Conservation (phyloP, 1,284 basidiomycete genomes). For the Laetiporus sulphureus region DNA sequence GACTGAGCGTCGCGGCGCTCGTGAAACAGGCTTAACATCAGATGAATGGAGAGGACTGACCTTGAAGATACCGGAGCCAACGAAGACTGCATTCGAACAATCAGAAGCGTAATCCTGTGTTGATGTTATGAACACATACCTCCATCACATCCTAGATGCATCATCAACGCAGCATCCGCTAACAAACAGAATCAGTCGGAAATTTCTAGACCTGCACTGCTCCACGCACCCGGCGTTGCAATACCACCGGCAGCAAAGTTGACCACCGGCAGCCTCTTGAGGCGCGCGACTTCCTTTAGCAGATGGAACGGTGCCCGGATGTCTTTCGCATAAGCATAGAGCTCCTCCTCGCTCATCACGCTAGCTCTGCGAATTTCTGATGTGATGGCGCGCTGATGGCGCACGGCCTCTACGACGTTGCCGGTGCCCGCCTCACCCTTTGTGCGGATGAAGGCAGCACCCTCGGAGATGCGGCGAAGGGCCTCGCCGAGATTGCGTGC, state of each 20-base stretch:
- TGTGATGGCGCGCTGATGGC: slow-evolving; percentile 83
- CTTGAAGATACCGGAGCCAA: slow-evolving; percentile 93
- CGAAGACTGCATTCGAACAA: slow-evolving; percentile 56
- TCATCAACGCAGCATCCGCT: slow-evolving; percentile 98
- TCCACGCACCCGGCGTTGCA: slow-evolving; percentile 78
- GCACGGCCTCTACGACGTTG: slow-evolving; percentile 96
- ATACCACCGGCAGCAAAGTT: slow-evolving; percentile 97
- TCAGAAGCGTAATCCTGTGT: too few species aligned
- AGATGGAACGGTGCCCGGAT: slow-evolving; percentile 96
- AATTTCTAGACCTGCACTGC: not conserved
- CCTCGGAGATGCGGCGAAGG: slow-evolving; percentile 93
- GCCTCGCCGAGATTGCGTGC: slow-evolving; percentile 86
- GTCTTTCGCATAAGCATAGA: slow-evolving; percentile 93
- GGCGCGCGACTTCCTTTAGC: slow-evolving; percentile 90
- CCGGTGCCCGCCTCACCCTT: slow-evolving; percentile 98
- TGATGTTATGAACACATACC: slow-evolving; percentile 63
- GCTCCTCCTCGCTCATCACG: slow-evolving; percentile 91
- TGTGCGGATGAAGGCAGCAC: slow-evolving; percentile 95
- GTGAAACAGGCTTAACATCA: slow-evolving; percentile 11
- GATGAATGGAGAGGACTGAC: slow-evolving; percentile 38
- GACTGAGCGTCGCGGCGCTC: too few species aligned
- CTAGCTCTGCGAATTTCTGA: slow-evolving; percentile 84
- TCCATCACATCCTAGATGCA: slow-evolving; percentile 98
- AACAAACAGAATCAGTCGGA: slow-evolving; percentile 3
- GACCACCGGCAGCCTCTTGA: slow-evolving; percentile 92